phyloP scores from a whole-genome alignment of 140 eudicot species.

The Oenanthe javanica region DNA sequence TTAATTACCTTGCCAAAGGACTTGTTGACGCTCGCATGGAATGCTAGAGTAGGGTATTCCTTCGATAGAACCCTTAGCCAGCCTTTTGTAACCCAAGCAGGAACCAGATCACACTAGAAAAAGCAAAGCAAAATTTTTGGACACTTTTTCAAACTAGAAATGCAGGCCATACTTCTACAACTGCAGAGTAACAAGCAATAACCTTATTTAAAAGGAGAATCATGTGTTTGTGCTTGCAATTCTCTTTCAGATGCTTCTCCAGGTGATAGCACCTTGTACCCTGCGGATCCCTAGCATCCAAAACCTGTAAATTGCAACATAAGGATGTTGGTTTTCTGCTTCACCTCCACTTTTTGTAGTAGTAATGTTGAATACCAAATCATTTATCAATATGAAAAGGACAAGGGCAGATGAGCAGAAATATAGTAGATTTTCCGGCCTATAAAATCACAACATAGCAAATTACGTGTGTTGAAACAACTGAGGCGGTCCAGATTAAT shows the following conservation, averaged over 20 bases:
- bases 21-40: slow-evolving; percentile 91
- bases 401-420: not conserved
- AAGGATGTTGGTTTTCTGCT: not conserved
- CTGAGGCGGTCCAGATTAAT: not conserved
- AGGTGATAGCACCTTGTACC: slow-evolving; percentile 94
- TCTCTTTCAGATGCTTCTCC: slow-evolving; percentile 87
- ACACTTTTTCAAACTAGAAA: not conserved
- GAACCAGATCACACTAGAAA: slow-evolving; percentile 88
- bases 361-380: not conserved
- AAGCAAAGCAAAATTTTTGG: not conserved
- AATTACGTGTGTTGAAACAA: not conserved
- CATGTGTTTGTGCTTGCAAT: slow-evolving; percentile 88
- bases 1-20: slow-evolving; percentile 81
- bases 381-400: not conserved
- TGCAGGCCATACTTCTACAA: not conserved
- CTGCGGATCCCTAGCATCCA: slow-evolving; percentile 97
- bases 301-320: slow-evolving; percentile 40
- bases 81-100: slow-evolving; percentile 98
- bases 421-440: not conserved
- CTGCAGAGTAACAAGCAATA: not conserved
- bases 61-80: slow-evolving; percentile 81
- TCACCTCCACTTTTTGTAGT: not conserved
- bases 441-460: no score
- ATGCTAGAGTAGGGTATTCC: slow-evolving; percentile 91
- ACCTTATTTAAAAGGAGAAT: slow-evolving; percentile 84